A percentile compares a stretch with the other conserved stretches of the same genome.
Conservation (phyloP, 2,329 filamentous ascomycete genomes). For the Alternaria sp. region DNA sequence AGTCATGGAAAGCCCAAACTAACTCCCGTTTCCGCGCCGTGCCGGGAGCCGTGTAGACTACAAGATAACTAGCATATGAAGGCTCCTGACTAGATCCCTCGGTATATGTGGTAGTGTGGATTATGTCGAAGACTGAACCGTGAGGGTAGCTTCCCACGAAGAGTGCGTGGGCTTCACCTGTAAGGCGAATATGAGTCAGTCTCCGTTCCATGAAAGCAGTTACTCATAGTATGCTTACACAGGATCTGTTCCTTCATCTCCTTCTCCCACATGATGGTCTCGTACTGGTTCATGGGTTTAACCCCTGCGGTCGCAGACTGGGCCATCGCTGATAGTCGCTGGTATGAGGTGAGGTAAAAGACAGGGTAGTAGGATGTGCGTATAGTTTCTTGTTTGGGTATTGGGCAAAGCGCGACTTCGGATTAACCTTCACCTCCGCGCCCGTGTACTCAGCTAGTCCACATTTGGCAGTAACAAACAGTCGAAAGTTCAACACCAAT, state of each 20-base stretch:
- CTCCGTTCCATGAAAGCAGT: too few relatives aligned
- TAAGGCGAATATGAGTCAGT: too few relatives aligned
- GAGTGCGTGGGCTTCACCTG: too few relatives aligned
- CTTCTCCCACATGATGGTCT: background rate
- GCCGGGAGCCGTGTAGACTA: too few relatives aligned
- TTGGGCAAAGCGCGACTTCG: background rate
- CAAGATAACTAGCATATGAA: too few relatives aligned
- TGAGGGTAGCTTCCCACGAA: too few relatives aligned
- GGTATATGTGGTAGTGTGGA: too few relatives aligned
- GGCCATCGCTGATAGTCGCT: background rate
- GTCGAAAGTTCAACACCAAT: background rate
- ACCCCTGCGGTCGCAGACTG: background rate
- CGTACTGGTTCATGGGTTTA: background rate
- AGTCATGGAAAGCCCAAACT: too few relatives aligned
- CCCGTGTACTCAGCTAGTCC: background rate
- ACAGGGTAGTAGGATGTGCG: background rate
- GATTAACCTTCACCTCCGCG: background rate
- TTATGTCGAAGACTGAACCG: too few relatives aligned
- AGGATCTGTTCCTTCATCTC: background rate
- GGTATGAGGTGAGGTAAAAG: background rate
- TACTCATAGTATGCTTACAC: too few relatives aligned
- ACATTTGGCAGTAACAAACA: background rate
- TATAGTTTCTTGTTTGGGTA: fast-evolving
- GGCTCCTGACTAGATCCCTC: too few relatives aligned
- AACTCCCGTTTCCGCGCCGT: too few relatives aligned